Evolutionary conservation across 176 grass and related monocot genomes (phyloP).

Genomic region (Zizania latifolia): DNA sequence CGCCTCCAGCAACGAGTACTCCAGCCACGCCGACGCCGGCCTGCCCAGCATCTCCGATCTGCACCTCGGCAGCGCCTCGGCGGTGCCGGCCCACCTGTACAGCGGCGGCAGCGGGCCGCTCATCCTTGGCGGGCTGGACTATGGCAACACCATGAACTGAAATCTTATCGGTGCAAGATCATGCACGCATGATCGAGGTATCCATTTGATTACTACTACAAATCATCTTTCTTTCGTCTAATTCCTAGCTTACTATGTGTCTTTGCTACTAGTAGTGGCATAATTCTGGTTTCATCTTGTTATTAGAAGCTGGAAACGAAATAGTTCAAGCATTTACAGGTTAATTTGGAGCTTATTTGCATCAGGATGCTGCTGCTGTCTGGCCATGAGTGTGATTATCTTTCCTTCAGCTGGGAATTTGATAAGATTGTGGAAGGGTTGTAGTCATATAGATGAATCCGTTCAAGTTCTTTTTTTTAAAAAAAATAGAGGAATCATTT

Average conservation of each 20-base stretch:
- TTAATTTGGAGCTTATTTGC: background rate
- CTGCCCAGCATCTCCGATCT: conserved; percentile 76
- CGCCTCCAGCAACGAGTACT: conserved; percentile 21
- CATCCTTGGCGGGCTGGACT: conserved; percentile 59
- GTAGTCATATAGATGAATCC: no score
- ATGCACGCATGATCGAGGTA: conserved; percentile 8
- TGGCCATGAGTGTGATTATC: background rate
- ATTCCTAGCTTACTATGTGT: background rate
- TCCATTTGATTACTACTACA: conserved; percentile 6
- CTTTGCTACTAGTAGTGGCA: background rate
- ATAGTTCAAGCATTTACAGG: background rate
- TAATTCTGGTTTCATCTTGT: conserved; percentile 29
- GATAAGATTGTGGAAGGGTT: background rate
- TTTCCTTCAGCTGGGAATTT: background rate
- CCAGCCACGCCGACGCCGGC: background rate
- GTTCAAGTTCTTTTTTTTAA: no score
- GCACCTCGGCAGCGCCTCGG: conserved; percentile 58
- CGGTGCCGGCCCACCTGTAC: conserved; percentile 42
- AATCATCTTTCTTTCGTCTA: conserved; percentile 26
- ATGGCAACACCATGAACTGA: conserved; percentile 57
- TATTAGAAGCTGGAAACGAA: background rate
- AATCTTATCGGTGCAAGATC: background rate
- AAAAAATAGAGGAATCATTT: no score
- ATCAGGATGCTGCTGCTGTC: background rate
- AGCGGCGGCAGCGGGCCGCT: conserved; percentile 34